phyloP scores from a whole-genome alignment of 306 rosid genomes.

The Acacia melanoxylon region DNA sequence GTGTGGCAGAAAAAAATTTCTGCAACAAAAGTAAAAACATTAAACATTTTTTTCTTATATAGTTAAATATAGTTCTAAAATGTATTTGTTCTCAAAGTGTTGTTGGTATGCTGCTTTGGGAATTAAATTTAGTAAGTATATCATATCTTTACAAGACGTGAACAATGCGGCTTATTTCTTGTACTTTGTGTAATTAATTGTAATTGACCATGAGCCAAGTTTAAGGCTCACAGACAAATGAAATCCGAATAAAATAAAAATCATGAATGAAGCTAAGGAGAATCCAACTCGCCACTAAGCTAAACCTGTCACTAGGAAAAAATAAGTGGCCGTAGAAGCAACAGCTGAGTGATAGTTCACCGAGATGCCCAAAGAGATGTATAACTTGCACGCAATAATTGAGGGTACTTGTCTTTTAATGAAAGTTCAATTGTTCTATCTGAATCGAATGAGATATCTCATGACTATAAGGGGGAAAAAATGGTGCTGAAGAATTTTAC shows the following conservation, averaged over 20 bases:
- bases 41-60: not conserved
- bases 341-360: too few species aligned
- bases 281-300: not conserved
- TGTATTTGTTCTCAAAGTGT: conserved; percentile 7
- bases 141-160: not conserved
- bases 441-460: not conserved
- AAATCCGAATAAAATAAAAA: not conserved
- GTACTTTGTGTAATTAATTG: not conserved
- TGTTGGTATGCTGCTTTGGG: not conserved
- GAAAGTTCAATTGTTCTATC: not conserved
- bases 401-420: not conserved
- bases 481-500: not conserved
- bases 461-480: not conserved
- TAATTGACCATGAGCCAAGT: not conserved
- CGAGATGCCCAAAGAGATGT: not conserved
- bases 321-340: not conserved
- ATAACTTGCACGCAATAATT: not conserved
- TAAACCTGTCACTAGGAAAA: not conserved
- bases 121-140: not conserved
- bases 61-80: not conserved
- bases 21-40: too few species aligned
- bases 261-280: not conserved
- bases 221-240: too few species aligned
- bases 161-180: not conserved
- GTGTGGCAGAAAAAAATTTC: too few species aligned